A percentile compares a stretch with the other conserved stretches of the same genome.
Evolutionary conservation across 2,329 filamentous ascomycete genomes (phyloP).

Genomic region (Alternaria sp.): DNA sequence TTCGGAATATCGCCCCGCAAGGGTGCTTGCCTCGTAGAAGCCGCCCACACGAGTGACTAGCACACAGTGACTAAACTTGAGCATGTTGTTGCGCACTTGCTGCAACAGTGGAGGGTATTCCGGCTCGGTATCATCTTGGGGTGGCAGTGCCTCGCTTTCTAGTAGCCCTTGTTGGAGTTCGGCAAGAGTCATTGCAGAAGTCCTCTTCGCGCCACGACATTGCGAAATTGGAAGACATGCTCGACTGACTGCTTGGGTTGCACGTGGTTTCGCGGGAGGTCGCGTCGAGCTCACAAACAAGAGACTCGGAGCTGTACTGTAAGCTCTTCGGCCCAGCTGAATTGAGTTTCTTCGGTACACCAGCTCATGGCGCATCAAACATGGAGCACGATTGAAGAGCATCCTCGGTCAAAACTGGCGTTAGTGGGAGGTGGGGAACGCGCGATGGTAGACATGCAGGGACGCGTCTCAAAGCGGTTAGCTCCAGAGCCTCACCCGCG

Average conservation of each 20-base stretch:
- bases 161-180: conserved; percentile 66
- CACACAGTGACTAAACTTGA: conserved; percentile 88
- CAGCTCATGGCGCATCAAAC: conserved; percentile 14
- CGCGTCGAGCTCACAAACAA: conserved; percentile 35
- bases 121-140: conserved; percentile 58
- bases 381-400: conserved; percentile 25
- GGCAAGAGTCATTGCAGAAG: conserved; percentile 44
- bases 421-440: conserved; percentile 4
- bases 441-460: conserved; percentile 18
- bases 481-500: conserved; percentile 26
- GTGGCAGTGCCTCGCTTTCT: conserved; percentile 52
- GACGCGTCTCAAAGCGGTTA: conserved; percentile 36
- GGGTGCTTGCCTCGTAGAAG: conserved; percentile 77
- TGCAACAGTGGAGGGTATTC: conserved; percentile 87
- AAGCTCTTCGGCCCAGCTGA: not conserved
- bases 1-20: conserved; percentile 2
- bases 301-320: not conserved
- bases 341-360: not conserved
- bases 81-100: conserved; percentile 88
- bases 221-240: conserved; percentile 31
- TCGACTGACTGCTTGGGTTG: conserved; percentile 12
- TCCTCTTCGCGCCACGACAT: conserved; percentile 54
- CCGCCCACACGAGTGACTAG: conserved; percentile 90
- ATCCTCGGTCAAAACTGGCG: conserved; percentile 24
- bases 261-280: conserved; percentile 43